These are phyloP conservation scores for Lachancea fermentati DNA, from an alignment of 805 yeast species.

Conservation along the genomic window DNA sequence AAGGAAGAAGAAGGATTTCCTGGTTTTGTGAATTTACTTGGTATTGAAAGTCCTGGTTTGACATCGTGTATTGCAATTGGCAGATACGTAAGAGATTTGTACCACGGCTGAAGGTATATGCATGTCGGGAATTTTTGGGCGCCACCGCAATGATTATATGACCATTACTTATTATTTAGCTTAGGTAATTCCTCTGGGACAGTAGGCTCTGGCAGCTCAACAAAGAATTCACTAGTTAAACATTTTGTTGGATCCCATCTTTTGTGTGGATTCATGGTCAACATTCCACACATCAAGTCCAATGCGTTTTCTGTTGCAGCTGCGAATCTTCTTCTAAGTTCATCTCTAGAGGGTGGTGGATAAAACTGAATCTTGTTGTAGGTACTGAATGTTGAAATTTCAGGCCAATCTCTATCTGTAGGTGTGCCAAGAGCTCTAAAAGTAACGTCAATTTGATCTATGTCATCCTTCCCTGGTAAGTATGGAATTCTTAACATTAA, in stretches of 20 bases:
- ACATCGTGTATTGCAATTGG: conserved; percentile 82
- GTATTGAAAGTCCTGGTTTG: conserved; percentile 88
- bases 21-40: conserved; percentile 75
- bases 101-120: conserved; percentile 10
- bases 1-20: conserved; percentile 63
- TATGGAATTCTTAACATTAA: conserved; percentile 93
- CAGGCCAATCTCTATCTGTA: conserved; percentile 86
- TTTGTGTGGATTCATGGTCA: conserved; percentile 70
- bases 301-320: conserved; percentile 88
- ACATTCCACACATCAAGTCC: conserved; percentile 65
- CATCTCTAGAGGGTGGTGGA: conserved; percentile 79
- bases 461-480: conserved; percentile 85
- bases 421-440: conserved; percentile 96
- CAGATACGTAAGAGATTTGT: conserved; percentile 48
- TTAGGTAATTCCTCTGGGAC: conserved; percentile 50
- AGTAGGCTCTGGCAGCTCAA: conserved; percentile 71
- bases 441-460: conserved; percentile 88
- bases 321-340: conserved; percentile 73
- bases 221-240: conserved; percentile 59
- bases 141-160: too few relatives aligned
- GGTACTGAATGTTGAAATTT: conserved; percentile 70
- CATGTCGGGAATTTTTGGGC: too few relatives aligned
- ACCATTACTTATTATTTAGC: conserved; percentile 9
- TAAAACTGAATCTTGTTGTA: conserved; percentile 69
- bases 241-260: conserved; percentile 64